A percentile compares a stretch with the other conserved stretches of the same genome.
These are phyloP conservation scores for Lathyrus tuberosus DNA, from an alignment of 306 rosid genomes.

Conservation along the genomic window DNA sequence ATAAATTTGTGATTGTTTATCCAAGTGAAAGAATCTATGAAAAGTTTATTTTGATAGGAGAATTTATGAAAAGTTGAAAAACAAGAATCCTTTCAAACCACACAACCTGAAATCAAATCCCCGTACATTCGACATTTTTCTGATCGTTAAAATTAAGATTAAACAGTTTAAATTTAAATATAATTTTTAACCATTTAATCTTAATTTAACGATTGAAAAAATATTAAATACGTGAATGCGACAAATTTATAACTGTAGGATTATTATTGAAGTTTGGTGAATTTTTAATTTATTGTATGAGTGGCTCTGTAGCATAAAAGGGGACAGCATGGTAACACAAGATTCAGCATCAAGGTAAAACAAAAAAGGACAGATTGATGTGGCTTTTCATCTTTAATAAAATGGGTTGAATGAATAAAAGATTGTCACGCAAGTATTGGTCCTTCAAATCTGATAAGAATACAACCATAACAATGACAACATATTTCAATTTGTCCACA, in stretches of 20 bases:
- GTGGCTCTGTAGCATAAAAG: neutral
- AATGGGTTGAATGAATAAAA: constrained; percentile 33
- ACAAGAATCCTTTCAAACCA: no score
- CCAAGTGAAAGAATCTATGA: neutral
- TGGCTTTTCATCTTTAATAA: neutral
- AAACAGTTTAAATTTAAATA: no score
- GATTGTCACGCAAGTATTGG: constrained; percentile 31
- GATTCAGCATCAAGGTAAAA: constrained; percentile 21
- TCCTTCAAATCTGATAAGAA: constrained; percentile 36
- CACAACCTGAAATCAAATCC: no score
- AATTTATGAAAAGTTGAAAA: neutral
- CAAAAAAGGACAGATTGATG: neutral
- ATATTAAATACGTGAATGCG: no score
- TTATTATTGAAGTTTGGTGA: neutral
- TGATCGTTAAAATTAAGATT: no score
- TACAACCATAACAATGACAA: constrained; percentile 34
- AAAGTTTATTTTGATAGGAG: neutral
- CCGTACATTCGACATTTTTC: no score
- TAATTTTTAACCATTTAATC: no score
- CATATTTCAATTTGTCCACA: constrained; percentile 45
- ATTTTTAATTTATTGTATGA: neutral
- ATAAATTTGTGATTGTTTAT: neutral
- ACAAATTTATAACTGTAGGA: no score
- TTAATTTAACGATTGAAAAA: no score
- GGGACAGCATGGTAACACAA: constrained; percentile 4